A percentile compares a stretch with the other conserved stretches of the same genome.
Evolutionary conservation across 140 eudicot species (phyloP).

Genomic region (Senecio squalidus): DNA sequence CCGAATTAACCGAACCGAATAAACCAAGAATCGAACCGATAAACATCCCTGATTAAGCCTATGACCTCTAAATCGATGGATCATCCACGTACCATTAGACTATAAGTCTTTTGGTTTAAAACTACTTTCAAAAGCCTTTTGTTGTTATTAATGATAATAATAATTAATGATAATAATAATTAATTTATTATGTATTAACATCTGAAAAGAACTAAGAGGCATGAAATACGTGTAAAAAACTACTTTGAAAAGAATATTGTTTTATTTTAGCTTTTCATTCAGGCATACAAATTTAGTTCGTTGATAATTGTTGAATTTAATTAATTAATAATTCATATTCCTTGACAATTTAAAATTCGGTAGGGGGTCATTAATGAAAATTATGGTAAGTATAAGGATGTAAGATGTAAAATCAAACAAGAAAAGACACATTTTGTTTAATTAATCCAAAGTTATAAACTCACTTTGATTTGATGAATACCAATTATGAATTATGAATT

Average conservation of each 20-base stretch:
- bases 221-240: constrained; percentile 4
- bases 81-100: too few species aligned
- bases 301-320: constrained; percentile 9
- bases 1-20: too few species aligned
- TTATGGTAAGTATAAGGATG: neutral
- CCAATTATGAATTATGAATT: neutral
- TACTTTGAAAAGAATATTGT: neutral
- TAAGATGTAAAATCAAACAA: neutral
- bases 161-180: too few species aligned
- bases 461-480: too few species aligned
- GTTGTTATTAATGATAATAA: too few species aligned
- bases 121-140: too few species aligned
- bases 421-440: constrained; percentile 8
- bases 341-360: neutral
- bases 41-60: too few species aligned
- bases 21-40: too few species aligned
- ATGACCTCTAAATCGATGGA: too few species aligned
- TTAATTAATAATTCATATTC: neutral
- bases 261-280: constrained; percentile 12
- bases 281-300: neutral
- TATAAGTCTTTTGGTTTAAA: too few species aligned
- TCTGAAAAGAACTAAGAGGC: too few species aligned
- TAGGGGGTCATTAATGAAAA: neutral
- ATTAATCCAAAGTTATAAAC: neutral
- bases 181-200: too few species aligned